Conservation (phyloP, 2,329 filamentous ascomycete species). For the Acephala macrosclerotiorum region DNA sequence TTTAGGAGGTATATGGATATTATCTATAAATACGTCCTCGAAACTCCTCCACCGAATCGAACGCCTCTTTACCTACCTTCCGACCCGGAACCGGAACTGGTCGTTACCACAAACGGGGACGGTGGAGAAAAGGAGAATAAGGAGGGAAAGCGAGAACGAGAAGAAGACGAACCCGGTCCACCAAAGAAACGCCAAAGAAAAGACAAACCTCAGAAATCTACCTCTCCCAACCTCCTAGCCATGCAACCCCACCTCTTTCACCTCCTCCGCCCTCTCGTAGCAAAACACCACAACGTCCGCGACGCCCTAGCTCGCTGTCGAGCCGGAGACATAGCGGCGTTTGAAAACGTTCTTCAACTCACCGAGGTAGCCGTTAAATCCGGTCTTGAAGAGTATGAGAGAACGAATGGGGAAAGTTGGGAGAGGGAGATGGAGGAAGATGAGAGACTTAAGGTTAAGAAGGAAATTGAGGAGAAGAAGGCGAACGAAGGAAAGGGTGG, state of each 20-base stretch:
- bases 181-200: constrained; percentile 51
- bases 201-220: constrained; percentile 46
- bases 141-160: too few species aligned
- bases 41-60: constrained; percentile 68
- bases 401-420: constrained; percentile 57
- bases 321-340: constrained; percentile 75
- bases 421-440: constrained; percentile 47
- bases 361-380: constrained; percentile 78
- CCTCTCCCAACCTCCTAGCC: constrained; percentile 71
- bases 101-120: background rate
- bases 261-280: constrained; percentile 82
- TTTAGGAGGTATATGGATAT: constrained; percentile 91
- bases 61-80: constrained; percentile 75
- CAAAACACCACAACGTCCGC: constrained; percentile 81
- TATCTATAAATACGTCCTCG: constrained; percentile 79
- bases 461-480: constrained; percentile 44
- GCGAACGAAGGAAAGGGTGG: constrained; percentile 39
- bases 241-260: constrained; percentile 96
- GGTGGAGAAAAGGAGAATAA: constrained; percentile 49
- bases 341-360: constrained; percentile 77
- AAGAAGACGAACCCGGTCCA: constrained; percentile 38
- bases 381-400: constrained; percentile 73
- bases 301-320: constrained; percentile 78
- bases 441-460: constrained; percentile 37
- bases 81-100: constrained; percentile 47